Base-by-base conservation (phyloP, 108 stramenopile species). In the Nitzschia palea region DNA sequence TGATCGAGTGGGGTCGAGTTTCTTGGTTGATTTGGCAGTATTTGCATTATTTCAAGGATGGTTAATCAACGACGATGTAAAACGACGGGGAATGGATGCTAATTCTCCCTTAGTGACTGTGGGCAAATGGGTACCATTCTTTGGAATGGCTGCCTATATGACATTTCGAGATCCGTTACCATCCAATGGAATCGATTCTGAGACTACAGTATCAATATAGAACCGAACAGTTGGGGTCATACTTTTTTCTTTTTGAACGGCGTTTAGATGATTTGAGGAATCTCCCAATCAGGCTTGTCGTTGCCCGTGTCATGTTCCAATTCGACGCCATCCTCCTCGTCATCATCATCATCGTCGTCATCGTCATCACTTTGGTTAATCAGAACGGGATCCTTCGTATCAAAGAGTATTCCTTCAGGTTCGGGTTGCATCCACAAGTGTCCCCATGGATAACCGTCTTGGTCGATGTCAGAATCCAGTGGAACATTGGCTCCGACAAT, bases 21-120 rank as follows among this genome's bases (percentile, higher is more conserved):
- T 92, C 55, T 29, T 93, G 42, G 89, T 96, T 1, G 95, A 96
- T 63, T 67, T 94, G 44, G 79, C 75, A 4, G 83, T 94, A n/a
- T 96, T 92, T 70, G 88, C 70, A 8, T 40, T 82, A 10, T 96
- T 96, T 51, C 95, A 96, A 65, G 86, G 88, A 22, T 96, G 92
- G 92, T 73, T 96, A 1, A 73, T 96, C 1, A 88, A 90, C 51
- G 95, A 96, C 40, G 95, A 96, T 68, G 54, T 80, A 65, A 82
- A 78, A 69, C 80, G 93, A 36, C 61, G 95, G 12, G 88, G 85
- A 0, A 67, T 77, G 35, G 84, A 70, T 3, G 33, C 50, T 8
- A 83, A 80, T 34, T 62, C 71, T 26, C 59, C 70, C 33, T 47
- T 85, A 47, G 70, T 65, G 31, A 70, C 58, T 26, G 72, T 76